These are phyloP conservation scores for Tetrahymena malaccensis DNA, from an alignment of 73 alveolate genomes.

Conservation along the genomic window DNA sequence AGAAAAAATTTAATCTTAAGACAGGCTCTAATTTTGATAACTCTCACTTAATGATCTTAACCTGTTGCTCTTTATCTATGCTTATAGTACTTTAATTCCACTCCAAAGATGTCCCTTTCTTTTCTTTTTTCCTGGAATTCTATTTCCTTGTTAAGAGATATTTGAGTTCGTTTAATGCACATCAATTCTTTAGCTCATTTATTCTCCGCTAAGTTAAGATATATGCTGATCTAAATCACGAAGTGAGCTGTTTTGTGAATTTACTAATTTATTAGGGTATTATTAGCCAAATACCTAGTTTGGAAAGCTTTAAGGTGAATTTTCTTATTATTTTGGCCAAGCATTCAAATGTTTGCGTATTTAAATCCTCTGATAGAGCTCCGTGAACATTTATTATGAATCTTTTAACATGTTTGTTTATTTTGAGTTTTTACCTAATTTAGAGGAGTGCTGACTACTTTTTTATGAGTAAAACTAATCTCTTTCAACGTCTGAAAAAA, in stretches of 20 bases:
- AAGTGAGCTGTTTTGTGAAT: background rate
- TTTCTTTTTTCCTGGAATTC: background rate
- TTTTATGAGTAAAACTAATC: background rate
- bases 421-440: background rate
- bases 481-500: background rate
- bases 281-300: no score
- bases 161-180: background rate
- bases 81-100: background rate
- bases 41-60: background rate
- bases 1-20: background rate
- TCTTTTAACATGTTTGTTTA: background rate
- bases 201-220: background rate
- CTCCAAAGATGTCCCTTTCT: background rate
- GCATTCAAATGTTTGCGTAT: background rate
- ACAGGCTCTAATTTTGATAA: background rate
- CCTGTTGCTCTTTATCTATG: background rate
- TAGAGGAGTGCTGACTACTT: background rate
- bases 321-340: background rate
- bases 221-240: background rate
- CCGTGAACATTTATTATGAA: background rate
- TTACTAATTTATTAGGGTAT: background rate
- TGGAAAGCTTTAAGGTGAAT: background rate
- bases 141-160: background rate
- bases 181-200: background rate
- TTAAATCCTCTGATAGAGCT: background rate